phyloP scores from a whole-genome alignment of 139 green algal species.

The Micromonas pusilla region DNA sequence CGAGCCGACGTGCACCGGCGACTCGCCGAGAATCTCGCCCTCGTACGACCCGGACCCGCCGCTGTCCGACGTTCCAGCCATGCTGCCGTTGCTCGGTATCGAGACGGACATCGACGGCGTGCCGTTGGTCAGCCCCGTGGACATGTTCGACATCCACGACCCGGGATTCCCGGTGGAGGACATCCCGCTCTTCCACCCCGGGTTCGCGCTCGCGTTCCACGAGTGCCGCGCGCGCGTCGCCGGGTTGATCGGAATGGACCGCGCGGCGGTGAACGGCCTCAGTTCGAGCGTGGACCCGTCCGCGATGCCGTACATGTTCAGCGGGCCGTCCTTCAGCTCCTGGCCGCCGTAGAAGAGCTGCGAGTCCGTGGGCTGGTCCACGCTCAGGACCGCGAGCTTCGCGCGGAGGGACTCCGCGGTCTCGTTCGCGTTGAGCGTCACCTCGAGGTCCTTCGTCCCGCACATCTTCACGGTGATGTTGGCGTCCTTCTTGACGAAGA shows the following conservation, averaged over 20 bases:
- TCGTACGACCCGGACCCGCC: too few relatives aligned
- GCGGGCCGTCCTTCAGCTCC: not conserved
- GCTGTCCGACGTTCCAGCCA: too few relatives aligned
- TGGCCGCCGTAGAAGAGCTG: not conserved
- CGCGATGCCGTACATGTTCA: not conserved
- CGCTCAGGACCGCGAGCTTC: not conserved
- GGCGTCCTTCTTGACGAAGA: conserved; percentile 7
- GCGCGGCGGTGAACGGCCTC: not conserved
- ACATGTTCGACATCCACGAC: too few relatives aligned
- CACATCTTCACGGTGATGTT: conserved; percentile 11
- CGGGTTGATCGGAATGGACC: not conserved
- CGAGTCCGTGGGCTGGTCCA: too few relatives aligned
- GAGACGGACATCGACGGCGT: not conserved
- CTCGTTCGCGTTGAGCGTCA: not conserved
- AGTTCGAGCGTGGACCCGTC: conserved; percentile 7
- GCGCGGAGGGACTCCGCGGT: conserved; percentile 6
- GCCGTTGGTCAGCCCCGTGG: not conserved
- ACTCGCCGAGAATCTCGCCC: too few relatives aligned
- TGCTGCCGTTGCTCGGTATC: too few relatives aligned
- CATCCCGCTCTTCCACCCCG: too few relatives aligned
- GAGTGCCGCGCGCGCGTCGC: not conserved
- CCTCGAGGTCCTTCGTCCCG: not conserved
- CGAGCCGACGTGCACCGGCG: too few relatives aligned
- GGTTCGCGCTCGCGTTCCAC: not conserved
- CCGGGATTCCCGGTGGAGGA: too few relatives aligned